Evolutionary conservation across 2,329 filamentous ascomycete genomes (phyloP), one percentile per base, ranked within the genome.

Genomic region (Xylariaceae sp.): DNA sequence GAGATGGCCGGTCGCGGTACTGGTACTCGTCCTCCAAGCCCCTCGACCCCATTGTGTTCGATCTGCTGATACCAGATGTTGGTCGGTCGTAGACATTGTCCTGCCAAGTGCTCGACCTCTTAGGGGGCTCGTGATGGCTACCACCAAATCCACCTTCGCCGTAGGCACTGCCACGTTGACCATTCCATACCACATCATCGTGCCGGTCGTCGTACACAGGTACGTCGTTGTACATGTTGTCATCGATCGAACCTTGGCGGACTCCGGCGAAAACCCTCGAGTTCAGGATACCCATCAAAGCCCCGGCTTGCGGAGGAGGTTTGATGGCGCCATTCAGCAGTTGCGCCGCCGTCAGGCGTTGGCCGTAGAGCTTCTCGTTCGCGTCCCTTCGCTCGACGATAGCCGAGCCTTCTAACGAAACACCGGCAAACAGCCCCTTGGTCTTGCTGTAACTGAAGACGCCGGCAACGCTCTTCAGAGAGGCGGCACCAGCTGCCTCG

Each of bases 381-480:
- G 92, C 92, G 61, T 98, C 92, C 63, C 88, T 83, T 44, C 92
- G 78, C 65, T 98, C 92, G 43, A 96, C 85, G 45, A 98, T 81
- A 33, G 85, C 88, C 41, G 83, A 90, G 15, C 92, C 92, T 59
- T 98, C 92, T 46, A 98, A 67, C 48, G 85, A 93, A 30, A 98
- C 89, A 55, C 92, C 92, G 5, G 92, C 92, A 50, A 98, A 98
- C 19, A 98, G 67, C 14, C 92, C 92, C 67, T 95, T 96, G 10
- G 92, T 98, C 65, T 95, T 96, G 58, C 83, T 92, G 70, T 98
- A 98, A 52, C 85, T 86, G 68, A 98, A 98, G 31, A 98, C 81
- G 33, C 86, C 92, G 0, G 89, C 84, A 7, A 96, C 83, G 43
- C 87, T 80, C 66, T 80, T 90, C 43, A 94, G 70, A 47, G 86